Evolutionary conservation across 2,329 filamentous ascomycete genomes (phyloP), one percentile per base, ranked within the genome.

Genomic region (Penicillium sp.): DNA sequence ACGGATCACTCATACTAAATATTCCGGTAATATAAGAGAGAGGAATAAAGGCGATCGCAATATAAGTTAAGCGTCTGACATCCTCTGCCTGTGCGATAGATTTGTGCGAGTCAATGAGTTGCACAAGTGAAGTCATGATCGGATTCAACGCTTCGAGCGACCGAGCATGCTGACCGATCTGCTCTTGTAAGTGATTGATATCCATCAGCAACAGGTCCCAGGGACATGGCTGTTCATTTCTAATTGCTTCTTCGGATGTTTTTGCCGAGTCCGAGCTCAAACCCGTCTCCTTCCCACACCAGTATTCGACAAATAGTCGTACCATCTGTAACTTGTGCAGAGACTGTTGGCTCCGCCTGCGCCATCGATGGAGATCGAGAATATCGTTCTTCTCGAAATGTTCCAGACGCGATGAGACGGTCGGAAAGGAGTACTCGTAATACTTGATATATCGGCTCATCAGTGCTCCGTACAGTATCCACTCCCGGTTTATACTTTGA

Each of bases 371-470:
- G 13, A 48, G 45, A 23, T 37, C 45, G 1, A 37, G 10, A 3
- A 48, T 37, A 26, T 36, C 45, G 31, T 7, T 33, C 5, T n/a
- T n/a, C 13, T 34, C 31, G 13, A 26, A 29, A 24, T 31, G n/a
- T 34, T 28, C 18, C 5, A 46, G 26, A 31, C 26, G 43, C 7
- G 43, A 33, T 46, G 14, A 16, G 9, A 46, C 23, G 8, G 8
- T 46, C 31, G 24, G 24, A 19, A 46, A 31, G 5, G 43, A 33
- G 26, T 46, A 46, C n/a, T 46, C 43, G n/a, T 46, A 46, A 16
- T 46, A 46, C 26, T 46, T 46, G 26, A 46, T 34, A n/a, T 46
- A 46, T 4, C 43, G 43, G 18, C 43, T 46, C 43, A 46, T 46
- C n/a, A 46, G n/a, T 7, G n/a, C 5, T 23, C 6, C 43, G 33